Percentiles rank a stretch among this genome's conserved stretches.
Evolutionary conservation across 768 basidiomycete species (phyloP).

Genomic region (Naganishia friedmannii): DNA sequence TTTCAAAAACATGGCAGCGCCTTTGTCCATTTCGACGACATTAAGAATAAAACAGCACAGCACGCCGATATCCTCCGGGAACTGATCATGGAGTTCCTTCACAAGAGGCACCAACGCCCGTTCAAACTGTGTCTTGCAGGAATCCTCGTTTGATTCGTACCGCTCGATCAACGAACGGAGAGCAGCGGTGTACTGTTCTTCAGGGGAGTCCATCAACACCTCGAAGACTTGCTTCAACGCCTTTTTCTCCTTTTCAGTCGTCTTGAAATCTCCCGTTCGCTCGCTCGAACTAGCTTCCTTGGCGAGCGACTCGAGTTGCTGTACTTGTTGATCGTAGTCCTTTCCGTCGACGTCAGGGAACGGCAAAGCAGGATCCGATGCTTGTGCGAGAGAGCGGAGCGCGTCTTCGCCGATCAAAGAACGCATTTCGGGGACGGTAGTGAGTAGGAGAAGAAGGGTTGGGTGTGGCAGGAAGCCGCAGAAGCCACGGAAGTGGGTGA

Average conservation of each 20-base stretch:
- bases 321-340: conserved; percentile 6
- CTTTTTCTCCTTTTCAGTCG: conserved; percentile 58
- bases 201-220: conserved; percentile 73
- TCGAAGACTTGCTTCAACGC: conserved; percentile 74
- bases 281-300: conserved; percentile 2
- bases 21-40: conserved; percentile 70
- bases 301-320: conserved; percentile 7
- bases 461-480: conserved; percentile 87
- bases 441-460: conserved; percentile 67
- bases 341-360: conserved; percentile 44
- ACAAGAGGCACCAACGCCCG: conserved; percentile 57
- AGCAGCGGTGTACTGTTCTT: conserved; percentile 57
- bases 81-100: conserved; percentile 61
- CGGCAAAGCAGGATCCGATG: conserved; percentile 55
- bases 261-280: conserved; percentile 29
- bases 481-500: conserved; percentile 83
- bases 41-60: conserved; percentile 90
- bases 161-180: conserved; percentile 63
- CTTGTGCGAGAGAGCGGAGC: conserved; percentile 57
- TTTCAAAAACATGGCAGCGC: conserved; percentile 89
- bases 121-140: conserved; percentile 48
- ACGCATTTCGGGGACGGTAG: conserved; percentile 70
- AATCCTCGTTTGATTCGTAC: conserved; percentile 54
- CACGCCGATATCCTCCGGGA: conserved; percentile 86
- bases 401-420: conserved; percentile 61